phyloP scores from a whole-genome alignment of 2,329 filamentous ascomycete species.

The Fusarium albidum region DNA sequence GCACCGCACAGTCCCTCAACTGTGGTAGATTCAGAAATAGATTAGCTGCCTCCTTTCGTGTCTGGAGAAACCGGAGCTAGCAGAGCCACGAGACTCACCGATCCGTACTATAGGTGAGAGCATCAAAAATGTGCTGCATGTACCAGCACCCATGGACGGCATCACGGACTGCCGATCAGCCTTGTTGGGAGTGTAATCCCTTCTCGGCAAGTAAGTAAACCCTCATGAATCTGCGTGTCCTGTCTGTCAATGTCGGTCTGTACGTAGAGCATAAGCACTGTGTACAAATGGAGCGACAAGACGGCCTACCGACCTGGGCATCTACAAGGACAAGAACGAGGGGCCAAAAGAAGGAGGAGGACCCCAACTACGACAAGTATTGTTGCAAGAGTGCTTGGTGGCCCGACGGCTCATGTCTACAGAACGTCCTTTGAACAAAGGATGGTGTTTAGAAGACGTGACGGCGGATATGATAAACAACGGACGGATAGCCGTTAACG shows the following conservation, averaged over 20 bases:
- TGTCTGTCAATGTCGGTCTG: slow-evolving; percentile 25
- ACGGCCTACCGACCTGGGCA: slow-evolving; percentile 23
- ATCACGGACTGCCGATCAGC: not conserved
- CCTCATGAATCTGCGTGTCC: not conserved
- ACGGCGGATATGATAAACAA: not conserved
- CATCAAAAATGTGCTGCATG: slow-evolving; percentile 6
- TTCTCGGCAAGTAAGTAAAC: not conserved
- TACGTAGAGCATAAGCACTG: slow-evolving; percentile 25
- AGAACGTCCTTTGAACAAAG: not conserved
- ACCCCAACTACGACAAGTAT: slow-evolving; percentile 32
- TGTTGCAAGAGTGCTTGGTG: slow-evolving; percentile 26
- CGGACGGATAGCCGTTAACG: slow-evolving; percentile 6
- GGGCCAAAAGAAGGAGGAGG: slow-evolving; percentile 14
- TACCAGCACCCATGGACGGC: slow-evolving; percentile 15
- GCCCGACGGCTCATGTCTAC: not conserved
- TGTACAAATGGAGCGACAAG: slow-evolving; percentile 24
- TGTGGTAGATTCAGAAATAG: not conserved
- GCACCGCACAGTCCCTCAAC: not conserved
- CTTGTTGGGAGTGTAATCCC: not conserved
- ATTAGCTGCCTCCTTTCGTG: not conserved
- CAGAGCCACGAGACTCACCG: not conserved
- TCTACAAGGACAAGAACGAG: slow-evolving; percentile 17
- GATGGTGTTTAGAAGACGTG: not conserved
- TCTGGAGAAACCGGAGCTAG: no score
- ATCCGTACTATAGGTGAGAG: not conserved